A percentile compares a stretch with the other conserved stretches of the same genome.
Conservation (phyloP, 2,329 filamentous ascomycete species). For the Emergomyces africanus region DNA sequence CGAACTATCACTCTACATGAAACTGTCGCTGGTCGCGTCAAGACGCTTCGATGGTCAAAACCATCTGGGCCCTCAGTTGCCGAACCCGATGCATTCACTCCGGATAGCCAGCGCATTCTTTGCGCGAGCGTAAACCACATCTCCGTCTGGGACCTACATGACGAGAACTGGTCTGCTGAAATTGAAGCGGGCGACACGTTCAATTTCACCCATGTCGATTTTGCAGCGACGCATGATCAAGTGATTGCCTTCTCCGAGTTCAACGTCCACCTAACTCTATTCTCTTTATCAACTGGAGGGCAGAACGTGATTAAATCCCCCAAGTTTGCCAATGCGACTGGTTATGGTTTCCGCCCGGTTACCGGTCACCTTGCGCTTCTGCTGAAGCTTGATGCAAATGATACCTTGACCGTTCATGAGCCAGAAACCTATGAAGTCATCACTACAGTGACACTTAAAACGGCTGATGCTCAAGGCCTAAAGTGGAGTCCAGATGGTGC, state of each 20-base stretch:
- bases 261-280: slow-evolving; percentile 27
- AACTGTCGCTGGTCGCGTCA: neutral
- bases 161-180: slow-evolving; percentile 25
- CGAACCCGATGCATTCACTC: slow-evolving; percentile 1
- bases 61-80: neutral
- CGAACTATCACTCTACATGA: slow-evolving; percentile 1
- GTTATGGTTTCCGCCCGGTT: slow-evolving; percentile 28
- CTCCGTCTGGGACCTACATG: slow-evolving; percentile 25
- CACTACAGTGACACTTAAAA: slow-evolving; percentile 28
- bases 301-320: slow-evolving; percentile 29
- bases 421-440: slow-evolving; percentile 23
- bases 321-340: slow-evolving; percentile 24
- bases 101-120: slow-evolving; percentile 19
- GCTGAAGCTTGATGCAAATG: slow-evolving; percentile 26
- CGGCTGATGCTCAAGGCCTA: slow-evolving; percentile 44
- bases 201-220: slow-evolving; percentile 23
- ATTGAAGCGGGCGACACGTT: slow-evolving; percentile 29
- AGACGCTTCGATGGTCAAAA: slow-evolving; percentile 3
- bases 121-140: slow-evolving; percentile 23
- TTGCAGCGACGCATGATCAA: slow-evolving; percentile 25
- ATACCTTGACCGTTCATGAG: slow-evolving; percentile 29
- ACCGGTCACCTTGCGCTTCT: slow-evolving; percentile 28
- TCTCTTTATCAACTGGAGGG: slow-evolving; percentile 22
- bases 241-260: slow-evolving; percentile 28
- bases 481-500: slow-evolving; percentile 48